phyloP scores from a whole-genome alignment of 169 alveolate species.

The Theileria orientalis region DNA sequence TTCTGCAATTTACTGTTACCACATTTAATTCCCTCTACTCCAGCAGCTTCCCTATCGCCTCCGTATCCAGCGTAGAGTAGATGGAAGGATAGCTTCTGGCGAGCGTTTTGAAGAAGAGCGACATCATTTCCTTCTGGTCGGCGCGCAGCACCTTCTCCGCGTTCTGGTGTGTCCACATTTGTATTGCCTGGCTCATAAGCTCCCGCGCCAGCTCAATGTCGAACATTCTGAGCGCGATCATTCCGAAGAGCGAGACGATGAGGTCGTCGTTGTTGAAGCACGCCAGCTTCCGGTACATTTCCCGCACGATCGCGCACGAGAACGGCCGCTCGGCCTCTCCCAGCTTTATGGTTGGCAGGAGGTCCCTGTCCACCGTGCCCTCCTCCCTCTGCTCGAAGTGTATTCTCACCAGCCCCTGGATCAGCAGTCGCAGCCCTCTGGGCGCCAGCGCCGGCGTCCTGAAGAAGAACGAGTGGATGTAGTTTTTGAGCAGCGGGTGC shows the following conservation, averaged over 20 bases:
- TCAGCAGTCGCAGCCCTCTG: slow-evolving; percentile 68
- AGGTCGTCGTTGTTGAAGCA: slow-evolving; percentile 74
- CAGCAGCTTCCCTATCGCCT: slow-evolving; percentile 10
- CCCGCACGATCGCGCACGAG: slow-evolving; percentile 72
- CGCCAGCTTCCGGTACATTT: slow-evolving; percentile 69
- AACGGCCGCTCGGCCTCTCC: slow-evolving; percentile 65
- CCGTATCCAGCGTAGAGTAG: slow-evolving; percentile 9
- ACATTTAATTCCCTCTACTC: not conserved
- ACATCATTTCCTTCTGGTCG: slow-evolving; percentile 25
- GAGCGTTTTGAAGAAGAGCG: slow-evolving; percentile 41
- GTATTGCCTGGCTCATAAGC: slow-evolving; percentile 28
- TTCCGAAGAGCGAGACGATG: slow-evolving; percentile 56
- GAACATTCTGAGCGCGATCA: slow-evolving; percentile 42
- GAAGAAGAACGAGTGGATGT: slow-evolving; percentile 70
- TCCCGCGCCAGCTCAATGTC: slow-evolving; percentile 37
- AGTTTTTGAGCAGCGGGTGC: slow-evolving; percentile 65
- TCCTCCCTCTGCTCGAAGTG: slow-evolving; percentile 76
- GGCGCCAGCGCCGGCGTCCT: slow-evolving; percentile 80
- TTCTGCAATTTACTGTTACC: not conserved
- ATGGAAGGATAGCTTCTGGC: not conserved
- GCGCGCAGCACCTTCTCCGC: slow-evolving; percentile 3
- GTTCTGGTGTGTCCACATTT: slow-evolving; percentile 54
- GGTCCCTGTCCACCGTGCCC: slow-evolving; percentile 56
- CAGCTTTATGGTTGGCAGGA: slow-evolving; percentile 68
- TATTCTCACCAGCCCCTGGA: slow-evolving; percentile 72